These are phyloP conservation scores for Saccharomycopsis lassenensis DNA, from an alignment of 805 yeast species.

Conservation along the genomic window DNA sequence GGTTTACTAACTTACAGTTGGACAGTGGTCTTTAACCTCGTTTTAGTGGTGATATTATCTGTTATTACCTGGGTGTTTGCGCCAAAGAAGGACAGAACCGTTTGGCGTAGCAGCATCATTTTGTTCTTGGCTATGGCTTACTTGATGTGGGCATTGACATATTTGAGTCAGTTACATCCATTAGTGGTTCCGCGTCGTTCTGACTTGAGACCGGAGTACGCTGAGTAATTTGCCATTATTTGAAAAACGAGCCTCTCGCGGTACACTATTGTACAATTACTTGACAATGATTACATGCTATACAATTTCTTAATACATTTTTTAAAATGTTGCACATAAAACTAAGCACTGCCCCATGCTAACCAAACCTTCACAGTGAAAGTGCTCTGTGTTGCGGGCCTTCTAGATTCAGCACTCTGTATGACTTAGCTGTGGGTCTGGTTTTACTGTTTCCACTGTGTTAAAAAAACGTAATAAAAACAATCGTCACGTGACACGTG, in stretches of 20 bases:
- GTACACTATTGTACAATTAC: background rate
- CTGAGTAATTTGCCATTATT: conserved; percentile 22
- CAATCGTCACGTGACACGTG: no score
- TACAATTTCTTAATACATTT: background rate
- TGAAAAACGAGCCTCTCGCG: background rate
- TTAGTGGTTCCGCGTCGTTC: conserved; percentile 83
- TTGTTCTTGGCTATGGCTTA: conserved; percentile 67
- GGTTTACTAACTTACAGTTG: conserved; percentile 34
- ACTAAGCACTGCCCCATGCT: background rate
- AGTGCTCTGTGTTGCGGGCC: background rate
- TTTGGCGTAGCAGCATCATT: conserved; percentile 63
- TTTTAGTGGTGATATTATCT: conserved; percentile 46
- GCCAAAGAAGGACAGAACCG: conserved; percentile 70
- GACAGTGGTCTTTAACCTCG: conserved; percentile 56
- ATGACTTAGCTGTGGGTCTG: no score
- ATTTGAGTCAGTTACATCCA: conserved; percentile 80
- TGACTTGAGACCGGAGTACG: conserved; percentile 76
- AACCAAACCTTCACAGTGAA: background rate
- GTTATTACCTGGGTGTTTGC: conserved; percentile 76
- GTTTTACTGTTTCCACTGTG: no score
- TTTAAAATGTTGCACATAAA: background rate
- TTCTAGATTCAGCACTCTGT: background rate
- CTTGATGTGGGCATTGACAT: conserved; percentile 90
- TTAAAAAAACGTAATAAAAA: no score
- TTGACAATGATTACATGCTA: no score